phyloP scores from a whole-genome alignment of 805 yeast genomes.

The Metschnikowia hibisci region DNA sequence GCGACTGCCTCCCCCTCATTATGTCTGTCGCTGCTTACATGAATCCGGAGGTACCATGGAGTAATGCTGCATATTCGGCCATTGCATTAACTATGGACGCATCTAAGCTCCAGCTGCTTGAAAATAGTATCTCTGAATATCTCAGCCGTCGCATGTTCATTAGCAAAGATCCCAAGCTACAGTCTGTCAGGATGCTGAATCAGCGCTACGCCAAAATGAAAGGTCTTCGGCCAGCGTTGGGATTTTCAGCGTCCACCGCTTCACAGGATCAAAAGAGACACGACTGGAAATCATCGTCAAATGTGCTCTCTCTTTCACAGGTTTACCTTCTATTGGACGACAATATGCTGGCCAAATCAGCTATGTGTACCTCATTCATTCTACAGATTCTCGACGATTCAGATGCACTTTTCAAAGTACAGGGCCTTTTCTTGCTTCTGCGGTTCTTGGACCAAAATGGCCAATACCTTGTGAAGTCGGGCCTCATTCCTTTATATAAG shows the following conservation, averaged over 20 bases:
- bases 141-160: neutral
- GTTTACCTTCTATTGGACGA: slow-evolving; percentile 18
- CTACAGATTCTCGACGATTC: slow-evolving; percentile 35
- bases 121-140: neutral
- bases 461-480: slow-evolving; percentile 20
- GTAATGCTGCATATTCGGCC: slow-evolving; percentile 7
- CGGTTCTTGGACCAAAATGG: slow-evolving; percentile 12
- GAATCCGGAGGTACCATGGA: slow-evolving; percentile 33
- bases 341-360: slow-evolving; percentile 9
- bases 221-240: slow-evolving; percentile 18
- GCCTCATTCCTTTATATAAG: slow-evolving; percentile 25
- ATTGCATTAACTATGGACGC: neutral
- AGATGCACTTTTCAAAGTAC: slow-evolving; percentile 25
- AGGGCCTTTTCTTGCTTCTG: slow-evolving; percentile 22
- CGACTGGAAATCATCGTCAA: slow-evolving; percentile 25
- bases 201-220: neutral
- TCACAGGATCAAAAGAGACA: slow-evolving; percentile 23
- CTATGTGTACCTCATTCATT: slow-evolving; percentile 25
- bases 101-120: neutral
- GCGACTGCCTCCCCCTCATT: slow-evolving; percentile 6
- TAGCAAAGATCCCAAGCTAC: neutral
- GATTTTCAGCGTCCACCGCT: slow-evolving; percentile 9
- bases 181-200: slow-evolving; percentile 4
- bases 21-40: slow-evolving; percentile 17
- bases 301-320: slow-evolving; percentile 25